These are phyloP conservation scores for Elongisporangium senticosum DNA, from an alignment of 352 stramenopile genomes.

Conservation along the genomic window DNA sequence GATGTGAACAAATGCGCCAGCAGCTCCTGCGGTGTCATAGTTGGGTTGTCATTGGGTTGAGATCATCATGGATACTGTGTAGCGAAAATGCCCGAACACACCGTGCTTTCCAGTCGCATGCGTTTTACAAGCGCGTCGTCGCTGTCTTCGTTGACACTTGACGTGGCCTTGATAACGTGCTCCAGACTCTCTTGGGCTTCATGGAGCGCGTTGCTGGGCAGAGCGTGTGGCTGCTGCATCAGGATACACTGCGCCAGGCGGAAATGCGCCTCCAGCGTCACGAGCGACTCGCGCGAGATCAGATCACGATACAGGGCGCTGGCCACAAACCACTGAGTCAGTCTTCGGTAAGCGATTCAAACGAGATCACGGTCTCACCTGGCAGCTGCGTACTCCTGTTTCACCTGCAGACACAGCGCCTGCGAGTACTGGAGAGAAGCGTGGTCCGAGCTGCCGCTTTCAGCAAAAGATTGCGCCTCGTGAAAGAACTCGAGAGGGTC, in stretches of 20 bases:
- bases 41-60: not conserved
- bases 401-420: conserved; percentile 34
- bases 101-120: conserved; percentile 23
- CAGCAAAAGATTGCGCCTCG: conserved; percentile 2
- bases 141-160: not conserved
- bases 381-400: conserved; percentile 23
- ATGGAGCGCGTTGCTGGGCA: conserved; percentile 8
- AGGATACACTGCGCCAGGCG: conserved; percentile 48
- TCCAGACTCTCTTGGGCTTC: conserved; percentile 29
- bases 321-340: not conserved
- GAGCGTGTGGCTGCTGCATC: conserved; percentile 20
- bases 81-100: conserved; percentile 9
- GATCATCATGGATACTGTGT: not conserved
- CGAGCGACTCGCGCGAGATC: conserved; percentile 8
- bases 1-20: conserved; percentile 34
- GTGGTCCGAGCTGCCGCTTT: conserved; percentile 6
- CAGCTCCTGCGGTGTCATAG: conserved; percentile 24
- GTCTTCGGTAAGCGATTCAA: not conserved
- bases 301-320: conserved; percentile 23
- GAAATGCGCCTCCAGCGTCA: conserved; percentile 26
- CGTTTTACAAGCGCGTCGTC: conserved; percentile 12
- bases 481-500: conserved; percentile 28
- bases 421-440: conserved; percentile 33
- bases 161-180: conserved; percentile 11
- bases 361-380: conserved; percentile 11